A percentile compares a stretch with the other conserved stretches of the same genome.
Conservation (phyloP, 2,329 filamentous ascomycete species). For the Scedosporium boydii region DNA sequence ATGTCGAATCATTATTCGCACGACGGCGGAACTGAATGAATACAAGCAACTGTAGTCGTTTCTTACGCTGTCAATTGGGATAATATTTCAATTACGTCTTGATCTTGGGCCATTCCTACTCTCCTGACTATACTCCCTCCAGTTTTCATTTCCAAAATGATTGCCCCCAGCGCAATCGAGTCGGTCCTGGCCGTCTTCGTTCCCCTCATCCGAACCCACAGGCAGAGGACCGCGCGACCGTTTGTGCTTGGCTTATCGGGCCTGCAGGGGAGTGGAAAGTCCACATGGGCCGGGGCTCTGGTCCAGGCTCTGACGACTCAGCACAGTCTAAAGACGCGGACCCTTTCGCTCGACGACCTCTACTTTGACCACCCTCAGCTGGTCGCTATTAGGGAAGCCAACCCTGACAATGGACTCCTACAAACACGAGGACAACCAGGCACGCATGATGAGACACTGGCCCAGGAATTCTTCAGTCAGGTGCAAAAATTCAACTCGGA, state of each 20-base stretch:
- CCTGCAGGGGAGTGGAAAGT: conserved; percentile 87
- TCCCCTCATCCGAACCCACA: neutral
- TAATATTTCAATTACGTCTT: too few species aligned
- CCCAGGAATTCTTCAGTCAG: conserved; percentile 27
- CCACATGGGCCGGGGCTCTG: conserved; percentile 67
- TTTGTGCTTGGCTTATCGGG: conserved; percentile 86
- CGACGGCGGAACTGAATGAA: too few species aligned
- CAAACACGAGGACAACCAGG: conserved; percentile 78
- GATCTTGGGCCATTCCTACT: too few species aligned
- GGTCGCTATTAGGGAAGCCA: conserved; percentile 48
- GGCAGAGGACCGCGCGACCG: conserved; percentile 29
- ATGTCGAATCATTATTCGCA: too few species aligned
- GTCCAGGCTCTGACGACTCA: conserved; percentile 45
- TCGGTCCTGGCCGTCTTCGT: neutral
- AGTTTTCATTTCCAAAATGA: neutral
- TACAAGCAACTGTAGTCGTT: too few species aligned
- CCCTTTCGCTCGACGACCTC: conserved; percentile 81
- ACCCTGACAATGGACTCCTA: conserved; percentile 68
- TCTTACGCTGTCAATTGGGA: too few species aligned
- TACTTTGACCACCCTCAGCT: conserved; percentile 70
- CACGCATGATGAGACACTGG: conserved; percentile 65
- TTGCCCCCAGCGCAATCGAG: neutral
- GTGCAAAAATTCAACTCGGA: conserved; percentile 22
- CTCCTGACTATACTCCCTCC: too few species aligned
- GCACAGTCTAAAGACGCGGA: conserved; percentile 51